phyloP scores from a whole-genome alignment of 2,329 filamentous ascomycete genomes.

The Microcera coccophila region DNA sequence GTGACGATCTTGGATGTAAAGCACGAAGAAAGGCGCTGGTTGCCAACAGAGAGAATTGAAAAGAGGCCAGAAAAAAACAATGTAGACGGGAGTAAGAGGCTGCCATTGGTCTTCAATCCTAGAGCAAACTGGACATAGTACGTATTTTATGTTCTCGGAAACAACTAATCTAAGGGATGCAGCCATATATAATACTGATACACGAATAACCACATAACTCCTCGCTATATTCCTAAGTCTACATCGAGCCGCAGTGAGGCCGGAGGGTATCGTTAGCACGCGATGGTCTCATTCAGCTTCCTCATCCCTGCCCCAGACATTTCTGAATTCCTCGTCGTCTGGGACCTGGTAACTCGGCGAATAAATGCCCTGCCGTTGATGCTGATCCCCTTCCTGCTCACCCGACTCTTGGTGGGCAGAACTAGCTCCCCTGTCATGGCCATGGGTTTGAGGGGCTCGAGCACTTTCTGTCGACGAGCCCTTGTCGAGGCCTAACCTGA shows the following conservation, averaged over 20 bases:
- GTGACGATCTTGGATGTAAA: too few species aligned
- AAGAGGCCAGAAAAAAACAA: too few species aligned
- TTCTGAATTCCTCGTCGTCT: conserved; percentile 43
- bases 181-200: conserved; percentile 1
- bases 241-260: conserved; percentile 7
- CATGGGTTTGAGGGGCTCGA: conserved; percentile 7
- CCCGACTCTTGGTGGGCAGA: conserved; percentile 18
- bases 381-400: conserved; percentile 5
- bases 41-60: too few species aligned
- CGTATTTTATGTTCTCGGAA: too few species aligned
- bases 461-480: conserved; percentile 12
- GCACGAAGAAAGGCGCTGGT: too few species aligned
- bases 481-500: conserved; percentile 24
- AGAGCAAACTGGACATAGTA: too few species aligned
- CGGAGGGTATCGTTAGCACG: conserved; percentile 18
- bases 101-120: too few species aligned
- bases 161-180: not conserved
- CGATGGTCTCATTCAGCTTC: conserved; percentile 18
- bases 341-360: conserved; percentile 28
- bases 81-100: too few species aligned
- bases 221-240: conserved; percentile 22
- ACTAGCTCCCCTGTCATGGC: conserved; percentile 20
- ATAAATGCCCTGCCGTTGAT: conserved; percentile 11
- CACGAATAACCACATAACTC: conserved; percentile 20
- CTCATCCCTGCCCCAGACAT: conserved; percentile 40